A percentile compares a stretch with the other conserved stretches of the same genome.
These are phyloP conservation scores for Kodamaea jinghongensis DNA, from an alignment of 805 yeast species.

Conservation along the genomic window DNA sequence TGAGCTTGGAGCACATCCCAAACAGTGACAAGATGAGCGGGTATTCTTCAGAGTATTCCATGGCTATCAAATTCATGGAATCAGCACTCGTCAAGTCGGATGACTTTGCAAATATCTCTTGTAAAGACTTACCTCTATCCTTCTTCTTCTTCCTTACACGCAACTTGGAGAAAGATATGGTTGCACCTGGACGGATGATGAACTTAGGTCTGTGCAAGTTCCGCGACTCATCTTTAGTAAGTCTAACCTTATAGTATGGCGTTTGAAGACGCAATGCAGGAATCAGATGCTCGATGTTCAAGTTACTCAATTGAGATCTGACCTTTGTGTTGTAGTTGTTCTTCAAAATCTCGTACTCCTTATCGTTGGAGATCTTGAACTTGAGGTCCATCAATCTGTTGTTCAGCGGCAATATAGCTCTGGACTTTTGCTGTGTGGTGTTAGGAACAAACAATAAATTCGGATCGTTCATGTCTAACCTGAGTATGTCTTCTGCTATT, in stretches of 20 bases:
- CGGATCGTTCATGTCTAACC: constrained; percentile 82
- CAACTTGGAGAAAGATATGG: constrained; percentile 69
- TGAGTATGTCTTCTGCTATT: constrained; percentile 39
- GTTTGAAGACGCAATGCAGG: constrained; percentile 86
- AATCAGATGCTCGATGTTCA: constrained; percentile 85
- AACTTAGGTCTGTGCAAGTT: constrained; percentile 79
- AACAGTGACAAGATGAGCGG: constrained; percentile 81
- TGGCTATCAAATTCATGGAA: constrained; percentile 66
- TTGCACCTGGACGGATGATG: constrained; percentile 71
- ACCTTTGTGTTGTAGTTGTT: constrained; percentile 88
- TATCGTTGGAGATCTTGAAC: constrained; percentile 86
- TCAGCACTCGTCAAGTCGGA: constrained; percentile 83
- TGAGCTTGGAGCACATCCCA: constrained; percentile 94
- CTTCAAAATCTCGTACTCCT: constrained; percentile 75
- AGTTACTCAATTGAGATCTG: constrained; percentile 86
- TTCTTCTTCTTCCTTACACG: constrained; percentile 81
- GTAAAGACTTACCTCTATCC: constrained; percentile 79
- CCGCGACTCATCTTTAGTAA: constrained; percentile 66
- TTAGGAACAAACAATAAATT: constrained; percentile 64
- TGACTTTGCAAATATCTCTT: constrained; percentile 68
- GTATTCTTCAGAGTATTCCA: constrained; percentile 88
- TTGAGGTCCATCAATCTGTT: constrained; percentile 56
- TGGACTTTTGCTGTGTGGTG: constrained; percentile 18
- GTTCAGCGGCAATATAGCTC: constrained; percentile 48
- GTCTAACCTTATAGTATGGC: constrained; percentile 82